Evolutionary conservation across 1,139 yeast genomes (phyloP).

Genomic region (Protomyces macrosporus): DNA sequence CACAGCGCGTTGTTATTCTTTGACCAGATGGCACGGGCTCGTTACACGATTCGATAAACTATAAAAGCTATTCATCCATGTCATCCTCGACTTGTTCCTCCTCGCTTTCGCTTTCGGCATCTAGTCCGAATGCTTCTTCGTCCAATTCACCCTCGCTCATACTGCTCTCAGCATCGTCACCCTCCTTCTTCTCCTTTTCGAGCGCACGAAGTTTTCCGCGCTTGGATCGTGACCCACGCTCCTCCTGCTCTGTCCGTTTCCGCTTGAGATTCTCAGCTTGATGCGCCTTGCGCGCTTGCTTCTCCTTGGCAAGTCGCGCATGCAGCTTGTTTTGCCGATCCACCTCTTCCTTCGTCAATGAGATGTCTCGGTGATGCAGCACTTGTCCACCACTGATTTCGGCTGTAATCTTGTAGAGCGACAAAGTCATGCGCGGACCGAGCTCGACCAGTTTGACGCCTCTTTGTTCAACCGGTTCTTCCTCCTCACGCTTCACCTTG

Average conservation of each 20-base stretch:
- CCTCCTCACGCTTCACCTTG: constrained; percentile 7
- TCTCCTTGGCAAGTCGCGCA: constrained; percentile 24
- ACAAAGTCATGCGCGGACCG: constrained; percentile 82
- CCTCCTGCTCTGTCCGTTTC: constrained; percentile 23
- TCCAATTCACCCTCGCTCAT: constrained; percentile 20
- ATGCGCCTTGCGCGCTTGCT: constrained; percentile 25
- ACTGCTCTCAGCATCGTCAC: constrained; percentile 13
- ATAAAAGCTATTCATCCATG: not conserved
- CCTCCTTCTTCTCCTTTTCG: constrained; percentile 3
- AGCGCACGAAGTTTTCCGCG: constrained; percentile 19
- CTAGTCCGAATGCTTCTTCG: constrained; percentile 16
- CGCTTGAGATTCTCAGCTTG: constrained; percentile 25
- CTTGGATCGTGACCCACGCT: constrained; percentile 13
- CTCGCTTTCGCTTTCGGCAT: constrained; percentile 1
- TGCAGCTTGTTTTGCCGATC: constrained; percentile 28
- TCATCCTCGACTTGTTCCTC: not conserved
- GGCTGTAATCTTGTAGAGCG: constrained; percentile 82
- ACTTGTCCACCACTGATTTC: constrained; percentile 85
- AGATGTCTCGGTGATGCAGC: constrained; percentile 57
- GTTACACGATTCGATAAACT: not conserved
- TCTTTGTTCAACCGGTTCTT: constrained; percentile 52
- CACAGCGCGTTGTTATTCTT: too few species aligned
- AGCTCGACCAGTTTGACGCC: constrained; percentile 90
- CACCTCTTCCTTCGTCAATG: constrained; percentile 24
- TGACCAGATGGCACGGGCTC: too few species aligned